These are phyloP conservation scores for Colletotrichum truncatum DNA, from an alignment of 2,329 filamentous ascomycete species.

Conservation along the genomic window DNA sequence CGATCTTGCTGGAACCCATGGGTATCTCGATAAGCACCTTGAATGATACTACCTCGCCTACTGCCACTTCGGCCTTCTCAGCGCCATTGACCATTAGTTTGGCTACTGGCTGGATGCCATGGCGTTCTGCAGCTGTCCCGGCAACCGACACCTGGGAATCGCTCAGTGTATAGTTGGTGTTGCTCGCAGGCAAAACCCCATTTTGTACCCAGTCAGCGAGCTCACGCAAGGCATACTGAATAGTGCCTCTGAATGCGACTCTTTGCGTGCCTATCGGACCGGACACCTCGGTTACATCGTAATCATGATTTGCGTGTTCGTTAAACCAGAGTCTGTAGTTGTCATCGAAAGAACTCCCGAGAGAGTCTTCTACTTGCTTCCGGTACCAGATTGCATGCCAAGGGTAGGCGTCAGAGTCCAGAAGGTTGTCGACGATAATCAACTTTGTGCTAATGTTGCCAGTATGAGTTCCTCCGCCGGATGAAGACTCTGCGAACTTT, in stretches of 20 bases:
- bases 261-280: no score
- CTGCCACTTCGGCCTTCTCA: no score
- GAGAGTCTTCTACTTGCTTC: constrained; percentile 7
- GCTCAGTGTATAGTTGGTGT: neutral
- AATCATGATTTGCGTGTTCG: constrained; percentile 32
- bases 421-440: constrained; percentile 33
- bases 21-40: no score
- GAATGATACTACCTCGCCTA: no score
- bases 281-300: neutral
- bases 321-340: constrained; percentile 33
- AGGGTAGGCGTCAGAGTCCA: constrained; percentile 33
- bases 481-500: neutral
- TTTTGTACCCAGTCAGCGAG: constrained; percentile 32
- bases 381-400: constrained; percentile 36
- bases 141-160: constrained; percentile 27
- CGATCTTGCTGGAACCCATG: no score
- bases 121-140: neutral
- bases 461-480: neutral
- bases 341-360: constrained; percentile 17
- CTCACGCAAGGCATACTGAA: constrained; percentile 32
- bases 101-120: constrained; percentile 32
- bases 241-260: neutral
- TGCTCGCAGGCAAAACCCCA: constrained; percentile 1
- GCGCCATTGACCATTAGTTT: no score
- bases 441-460: constrained; percentile 33